Conservation (phyloP, 2,329 filamentous ascomycete species). For the Penicillium sp. region DNA sequence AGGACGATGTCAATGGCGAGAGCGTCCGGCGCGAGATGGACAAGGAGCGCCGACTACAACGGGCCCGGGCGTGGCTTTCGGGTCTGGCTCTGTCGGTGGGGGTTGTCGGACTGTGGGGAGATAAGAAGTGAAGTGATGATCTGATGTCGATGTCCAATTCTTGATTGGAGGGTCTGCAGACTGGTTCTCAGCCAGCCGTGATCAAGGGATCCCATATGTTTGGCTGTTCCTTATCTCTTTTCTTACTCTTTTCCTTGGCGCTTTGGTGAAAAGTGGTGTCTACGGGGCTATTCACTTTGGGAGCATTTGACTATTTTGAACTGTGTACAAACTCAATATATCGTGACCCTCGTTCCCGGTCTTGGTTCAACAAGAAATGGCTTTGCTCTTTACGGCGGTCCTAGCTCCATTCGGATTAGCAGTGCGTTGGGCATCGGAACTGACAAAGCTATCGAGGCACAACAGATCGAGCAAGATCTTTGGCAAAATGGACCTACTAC, state of each 20-base stretch:
- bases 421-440: too few relatives aligned
- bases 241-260: neutral
- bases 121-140: constrained; percentile 28
- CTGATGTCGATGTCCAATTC: neutral
- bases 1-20: constrained; percentile 49
- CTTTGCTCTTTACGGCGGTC: too few relatives aligned
- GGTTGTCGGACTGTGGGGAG: constrained; percentile 53
- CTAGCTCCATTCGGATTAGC: too few relatives aligned
- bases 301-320: neutral
- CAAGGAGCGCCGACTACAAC: constrained; percentile 42
- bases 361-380: too few relatives aligned
- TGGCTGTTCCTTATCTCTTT: neutral
- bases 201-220: neutral
- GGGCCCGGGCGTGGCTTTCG: constrained; percentile 40
- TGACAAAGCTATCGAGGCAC: too few relatives aligned
- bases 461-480: too few relatives aligned
- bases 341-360: neutral
- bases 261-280: constrained; percentile 11
- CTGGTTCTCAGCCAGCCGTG: neutral
- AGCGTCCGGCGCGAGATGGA: constrained; percentile 48
- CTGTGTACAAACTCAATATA: neutral
- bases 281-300: neutral
- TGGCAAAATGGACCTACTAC: too few relatives aligned
- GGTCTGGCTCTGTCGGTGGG: constrained; percentile 48
- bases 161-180: neutral